Base-by-base conservation (phyloP, 192 early-diverging fungal genomes). In the Podila clonocystis region DNA sequence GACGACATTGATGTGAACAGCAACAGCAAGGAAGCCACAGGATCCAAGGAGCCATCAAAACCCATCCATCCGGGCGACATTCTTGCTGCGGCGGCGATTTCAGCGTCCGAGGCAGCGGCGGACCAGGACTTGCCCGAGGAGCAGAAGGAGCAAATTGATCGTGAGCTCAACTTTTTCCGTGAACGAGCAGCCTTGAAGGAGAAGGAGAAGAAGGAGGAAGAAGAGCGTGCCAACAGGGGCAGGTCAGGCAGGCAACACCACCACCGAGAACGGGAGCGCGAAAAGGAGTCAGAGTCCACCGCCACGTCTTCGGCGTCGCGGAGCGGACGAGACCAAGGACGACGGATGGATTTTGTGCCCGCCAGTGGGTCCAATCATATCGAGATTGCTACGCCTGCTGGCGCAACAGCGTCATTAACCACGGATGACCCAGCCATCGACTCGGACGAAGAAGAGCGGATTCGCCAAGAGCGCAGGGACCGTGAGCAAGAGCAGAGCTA, bases 171-270 rank as follows among this genome's bases (percentile, higher is more conserved):
- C 11, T 86, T 85, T 48, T 93, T 91, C 69, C 82, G 89, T 52
- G 89, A 92, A 66, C 85, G 87, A n/a, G 84, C 90, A 1, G 88
- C 88, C 5, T 55, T 82, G 28, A 85, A 89, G 68, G 91, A 93
- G 49, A 74, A 85, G 38, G 79, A 84, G 60, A 84, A 84, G 30
- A 84, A 70, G 62, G 72, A 74, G 33, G 85, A 86, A 38, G 89
- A 89, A 70, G 88, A 86, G 63, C 70, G 83, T 28, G 74, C 79
- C 19, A 74, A 62, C 33, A 41, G 84, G 31, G 41, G 50, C 17
- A 69, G 72, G 15, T 48, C 62, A 72, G 73, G 34, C 67, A 74
- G 50, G 9, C 29, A 73, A 57, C 77, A 68, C 52, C 75, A 66
- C 9, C 75, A 75, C 20, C 73, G 76, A 30, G 85, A 84, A 28